These are phyloP conservation scores for Solanum arcanum DNA, from an alignment of 257 asterid species.

Conservation along the genomic window DNA sequence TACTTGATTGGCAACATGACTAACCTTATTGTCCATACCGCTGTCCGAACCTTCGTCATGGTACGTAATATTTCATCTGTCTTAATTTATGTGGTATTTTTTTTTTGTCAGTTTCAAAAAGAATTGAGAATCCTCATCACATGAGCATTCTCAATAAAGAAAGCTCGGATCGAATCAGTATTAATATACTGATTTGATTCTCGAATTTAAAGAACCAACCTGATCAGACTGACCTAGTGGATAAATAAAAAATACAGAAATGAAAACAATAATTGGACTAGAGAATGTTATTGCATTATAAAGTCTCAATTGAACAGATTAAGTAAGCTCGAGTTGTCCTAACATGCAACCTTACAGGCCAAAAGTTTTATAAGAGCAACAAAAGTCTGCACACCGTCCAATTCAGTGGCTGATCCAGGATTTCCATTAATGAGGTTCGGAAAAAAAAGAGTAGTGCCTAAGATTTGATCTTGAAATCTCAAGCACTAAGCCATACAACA, in stretches of 20 bases:
- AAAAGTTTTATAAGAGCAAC: not conserved
- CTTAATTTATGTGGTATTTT: not conserved
- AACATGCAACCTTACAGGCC: not conserved
- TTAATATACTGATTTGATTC: not conserved
- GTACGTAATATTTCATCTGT: constrained; percentile 1
- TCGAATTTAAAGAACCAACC: not conserved
- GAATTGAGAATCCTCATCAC: too few species aligned
- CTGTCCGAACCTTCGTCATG: constrained; percentile 73
- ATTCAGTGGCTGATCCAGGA: too few species aligned
- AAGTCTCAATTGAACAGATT: not conserved
- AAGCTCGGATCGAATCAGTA: not conserved
- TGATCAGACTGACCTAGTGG: not conserved
- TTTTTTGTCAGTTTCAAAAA: not conserved
- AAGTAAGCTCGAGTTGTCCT: not conserved
- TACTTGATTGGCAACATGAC: constrained; percentile 96
- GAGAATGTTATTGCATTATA: not conserved
- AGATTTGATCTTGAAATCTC: too few species aligned
- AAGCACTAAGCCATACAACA: too few species aligned
- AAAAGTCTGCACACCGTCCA: not conserved
- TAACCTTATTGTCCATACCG: constrained; percentile 79
- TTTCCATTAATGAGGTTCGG: too few species aligned
- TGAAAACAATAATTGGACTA: not conserved
- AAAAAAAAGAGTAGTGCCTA: too few species aligned
- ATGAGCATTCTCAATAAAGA: not conserved
- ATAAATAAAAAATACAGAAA: not conserved